Evolutionary conservation across 2,329 filamentous ascomycete genomes (phyloP).

Genomic region (Xylaria sp.): DNA sequence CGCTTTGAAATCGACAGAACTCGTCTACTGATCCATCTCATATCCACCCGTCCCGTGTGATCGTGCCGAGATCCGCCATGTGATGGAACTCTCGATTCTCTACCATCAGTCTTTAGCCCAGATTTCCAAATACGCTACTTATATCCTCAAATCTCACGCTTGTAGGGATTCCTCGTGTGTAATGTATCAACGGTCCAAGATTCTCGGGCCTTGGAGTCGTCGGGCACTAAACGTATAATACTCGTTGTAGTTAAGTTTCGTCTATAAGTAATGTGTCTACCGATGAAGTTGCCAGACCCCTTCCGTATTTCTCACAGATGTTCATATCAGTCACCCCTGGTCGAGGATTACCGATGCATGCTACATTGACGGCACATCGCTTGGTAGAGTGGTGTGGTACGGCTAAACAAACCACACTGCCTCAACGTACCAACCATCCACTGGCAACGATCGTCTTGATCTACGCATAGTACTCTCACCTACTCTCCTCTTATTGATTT

Average conservation of each 20-base stretch:
- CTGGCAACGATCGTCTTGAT: not conserved
- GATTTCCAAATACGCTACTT: not conserved
- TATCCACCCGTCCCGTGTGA: not conserved
- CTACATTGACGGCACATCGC: not conserved
- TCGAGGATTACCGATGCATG: not conserved
- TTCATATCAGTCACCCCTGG: not conserved
- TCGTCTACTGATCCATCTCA: not conserved
- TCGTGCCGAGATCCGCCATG: not conserved
- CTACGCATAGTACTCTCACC: not conserved
- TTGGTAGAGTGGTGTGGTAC: constrained; percentile 4
- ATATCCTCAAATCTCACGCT: not conserved
- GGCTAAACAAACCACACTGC: constrained; percentile 18
- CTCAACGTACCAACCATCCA: not conserved
- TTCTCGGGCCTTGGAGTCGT: no score
- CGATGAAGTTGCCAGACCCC: not conserved
- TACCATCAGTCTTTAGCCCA: not conserved
- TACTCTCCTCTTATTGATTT: not conserved
- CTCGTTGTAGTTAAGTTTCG: not conserved
- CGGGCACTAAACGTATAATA: not conserved
- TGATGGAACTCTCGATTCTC: not conserved
- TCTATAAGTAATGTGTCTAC: not conserved
- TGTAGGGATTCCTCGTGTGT: not conserved
- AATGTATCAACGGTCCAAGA: not conserved
- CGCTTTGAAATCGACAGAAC: not conserved
- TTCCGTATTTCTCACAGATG: not conserved